phyloP scores from a whole-genome alignment of 805 yeast genomes.

The Saccharomyces jurei region DNA sequence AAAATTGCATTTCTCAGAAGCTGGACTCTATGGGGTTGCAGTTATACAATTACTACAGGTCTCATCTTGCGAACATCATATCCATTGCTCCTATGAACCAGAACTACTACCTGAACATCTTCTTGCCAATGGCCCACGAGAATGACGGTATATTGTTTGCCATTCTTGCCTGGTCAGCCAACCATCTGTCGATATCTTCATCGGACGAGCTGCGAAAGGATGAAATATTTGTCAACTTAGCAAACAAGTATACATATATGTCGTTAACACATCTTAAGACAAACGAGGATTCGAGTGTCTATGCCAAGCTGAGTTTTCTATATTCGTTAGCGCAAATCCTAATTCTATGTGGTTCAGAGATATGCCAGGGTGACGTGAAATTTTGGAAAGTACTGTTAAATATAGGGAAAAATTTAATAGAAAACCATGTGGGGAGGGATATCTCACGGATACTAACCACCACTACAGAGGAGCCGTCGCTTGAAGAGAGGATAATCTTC shows the following conservation, averaged over 20 bases:
- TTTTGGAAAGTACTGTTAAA: constrained; percentile 64
- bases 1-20: constrained; percentile 16
- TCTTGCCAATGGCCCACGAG: constrained; percentile 44
- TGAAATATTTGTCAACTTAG: constrained; percentile 11
- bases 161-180: constrained; percentile 51
- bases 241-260: constrained; percentile 16
- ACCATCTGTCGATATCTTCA: constrained; percentile 17
- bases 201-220: constrained; percentile 7
- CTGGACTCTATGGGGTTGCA: constrained; percentile 38
- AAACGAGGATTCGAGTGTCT: background rate
- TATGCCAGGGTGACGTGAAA: constrained; percentile 72
- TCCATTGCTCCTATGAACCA: constrained; percentile 41
- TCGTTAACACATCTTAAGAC: constrained; percentile 12
- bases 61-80: constrained; percentile 39
- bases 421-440: constrained; percentile 52
- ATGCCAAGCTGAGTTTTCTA: constrained; percentile 5
- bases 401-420: constrained; percentile 57
- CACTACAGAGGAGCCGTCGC: constrained; percentile 23
- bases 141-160: constrained; percentile 44
- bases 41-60: constrained; percentile 44
- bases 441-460: constrained; percentile 34
- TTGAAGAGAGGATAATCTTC: constrained; percentile 1
- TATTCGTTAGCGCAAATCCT: constrained; percentile 50
- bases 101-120: constrained; percentile 45
- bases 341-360: constrained; percentile 70